Base-by-base conservation (phyloP, 2,329 filamentous ascomycete species). In the Talaromyces sp. region DNA sequence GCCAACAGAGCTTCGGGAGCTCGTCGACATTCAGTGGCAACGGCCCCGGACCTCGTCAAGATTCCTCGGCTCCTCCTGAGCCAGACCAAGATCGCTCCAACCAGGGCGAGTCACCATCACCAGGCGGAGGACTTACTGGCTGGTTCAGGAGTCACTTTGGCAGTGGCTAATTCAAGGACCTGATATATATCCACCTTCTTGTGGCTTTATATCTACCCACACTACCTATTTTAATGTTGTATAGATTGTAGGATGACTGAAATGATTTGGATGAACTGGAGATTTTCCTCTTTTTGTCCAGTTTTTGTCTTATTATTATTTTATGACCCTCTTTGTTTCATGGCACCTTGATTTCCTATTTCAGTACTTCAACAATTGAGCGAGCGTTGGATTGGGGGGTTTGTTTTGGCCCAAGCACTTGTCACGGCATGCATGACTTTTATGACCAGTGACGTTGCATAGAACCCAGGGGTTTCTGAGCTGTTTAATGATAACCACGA, bases 61-160 rank as follows among this genome's bases (percentile, higher is more conserved):
- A 17, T 6, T 12, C 3, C 19, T 60, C 57, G 8, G 51, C 54
- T 48, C 50, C 38, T 32, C 55, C 58, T 43, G 51, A 58, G 54
- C 35, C 41, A 35, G 24, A 27, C 11, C 54, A 35, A 43, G 48
- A 56, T 19, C 35, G 38, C 12, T 54, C 60, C 14, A 27, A 21
- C 11, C 54, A 55, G 35, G 19, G 12, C 32, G 53, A 56, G 29
- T n/a, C 60, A 3, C 41, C 52, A 24, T 32, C 57, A 35, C 57
- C 26, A 56, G 27, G 43, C 14, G 61, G 61, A 17, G 61, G 61
- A 7, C 24, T 62, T 31, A 52, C 64, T 2, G 63, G 64, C 7
- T 70, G 69, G 69, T 57, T 70, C 17, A 67, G 69, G 43, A 69
- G 63, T 60, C 68, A 60, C 54, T 64, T 70, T 59, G 67, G 69